These are phyloP conservation scores for Tuber brumale DNA, from an alignment of 495 filamentous ascomycete species.

Conservation along the genomic window DNA sequence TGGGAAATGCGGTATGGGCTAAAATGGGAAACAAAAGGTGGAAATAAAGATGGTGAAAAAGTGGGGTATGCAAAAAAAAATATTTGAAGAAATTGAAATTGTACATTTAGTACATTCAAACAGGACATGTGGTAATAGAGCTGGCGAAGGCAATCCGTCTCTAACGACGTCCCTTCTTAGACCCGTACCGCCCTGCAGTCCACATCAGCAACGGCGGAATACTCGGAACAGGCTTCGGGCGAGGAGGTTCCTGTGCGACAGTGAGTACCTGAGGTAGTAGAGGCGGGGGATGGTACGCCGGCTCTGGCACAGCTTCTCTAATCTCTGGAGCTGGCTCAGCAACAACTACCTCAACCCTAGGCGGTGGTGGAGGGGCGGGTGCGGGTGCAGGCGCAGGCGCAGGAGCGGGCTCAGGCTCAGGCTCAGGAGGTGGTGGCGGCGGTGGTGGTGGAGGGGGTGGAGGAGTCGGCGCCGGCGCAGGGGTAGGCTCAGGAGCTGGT, in stretches of 20 bases:
- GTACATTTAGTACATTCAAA: neutral
- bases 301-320: conserved; percentile 13
- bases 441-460: conserved; percentile 17
- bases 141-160: neutral
- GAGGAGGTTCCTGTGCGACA: conserved; percentile 14
- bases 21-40: neutral
- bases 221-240: conserved; percentile 15
- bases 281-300: conserved; percentile 13
- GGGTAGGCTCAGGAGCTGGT: conserved; percentile 20
- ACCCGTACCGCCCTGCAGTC: conserved; percentile 40
- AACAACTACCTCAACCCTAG: conserved; percentile 14
- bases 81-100: neutral
- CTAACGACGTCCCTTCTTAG: conserved; percentile 18
- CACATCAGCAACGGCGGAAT: conserved; percentile 42
- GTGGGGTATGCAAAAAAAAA: neutral
- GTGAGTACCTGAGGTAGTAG: conserved; percentile 16
- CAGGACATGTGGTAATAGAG: neutral
- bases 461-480: conserved; percentile 17
- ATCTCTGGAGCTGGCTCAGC: conserved; percentile 12
- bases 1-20: neutral
- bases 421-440: conserved; percentile 19
- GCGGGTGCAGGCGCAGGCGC: conserved; percentile 17
- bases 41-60: neutral
- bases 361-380: conserved; percentile 25
- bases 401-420: conserved; percentile 17